Percentiles rank a stretch among this genome's conserved stretches.
Evolutionary conservation across 2,329 filamentous ascomycete species (phyloP).

Genomic region (Sphaerostilbella broomeana): DNA sequence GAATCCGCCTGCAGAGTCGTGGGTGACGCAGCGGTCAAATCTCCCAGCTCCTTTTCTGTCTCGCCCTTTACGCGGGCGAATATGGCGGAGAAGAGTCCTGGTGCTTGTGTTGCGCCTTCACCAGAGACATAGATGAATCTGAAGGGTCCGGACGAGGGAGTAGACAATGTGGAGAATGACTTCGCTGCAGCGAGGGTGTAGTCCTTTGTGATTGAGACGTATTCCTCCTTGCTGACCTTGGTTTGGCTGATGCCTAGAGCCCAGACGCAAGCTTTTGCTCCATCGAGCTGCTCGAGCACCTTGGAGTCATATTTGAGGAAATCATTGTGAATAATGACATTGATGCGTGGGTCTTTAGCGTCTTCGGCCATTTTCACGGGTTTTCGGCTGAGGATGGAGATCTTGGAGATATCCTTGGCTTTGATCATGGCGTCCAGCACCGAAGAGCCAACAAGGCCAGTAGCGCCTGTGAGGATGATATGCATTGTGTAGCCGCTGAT

Average conservation of each 20-base stretch:
- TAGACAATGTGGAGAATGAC: slow-evolving; percentile 45
- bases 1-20: slow-evolving; percentile 46
- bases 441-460: slow-evolving; percentile 56
- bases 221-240: slow-evolving; percentile 56
- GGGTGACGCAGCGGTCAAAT: slow-evolving; percentile 38
- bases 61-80: slow-evolving; percentile 63
- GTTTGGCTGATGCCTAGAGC: slow-evolving; percentile 60
- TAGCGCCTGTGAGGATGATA: slow-evolving; percentile 62
- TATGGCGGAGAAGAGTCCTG: slow-evolving; percentile 47
- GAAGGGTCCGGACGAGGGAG: slow-evolving; percentile 42
- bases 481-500: slow-evolving; percentile 38
- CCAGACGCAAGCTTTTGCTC: slow-evolving; percentile 66
- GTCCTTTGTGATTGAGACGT: slow-evolving; percentile 60
- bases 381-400: slow-evolving; percentile 61
- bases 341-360: slow-evolving; percentile 50
- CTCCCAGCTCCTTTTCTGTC: slow-evolving; percentile 53
- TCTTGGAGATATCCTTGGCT: slow-evolving; percentile 47
- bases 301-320: slow-evolving; percentile 53
- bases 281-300: slow-evolving; percentile 53
- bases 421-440: slow-evolving; percentile 57
- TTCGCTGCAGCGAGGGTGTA: slow-evolving; percentile 58
- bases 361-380: slow-evolving; percentile 57
- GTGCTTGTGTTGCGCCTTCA: slow-evolving; percentile 51
- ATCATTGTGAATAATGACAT: slow-evolving; percentile 62
- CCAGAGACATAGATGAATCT: slow-evolving; percentile 68